Percentiles rank a stretch among this genome's conserved stretches.
Conservation (phyloP, 371 early-diverging fungal genomes). For the Circinella minor region DNA sequence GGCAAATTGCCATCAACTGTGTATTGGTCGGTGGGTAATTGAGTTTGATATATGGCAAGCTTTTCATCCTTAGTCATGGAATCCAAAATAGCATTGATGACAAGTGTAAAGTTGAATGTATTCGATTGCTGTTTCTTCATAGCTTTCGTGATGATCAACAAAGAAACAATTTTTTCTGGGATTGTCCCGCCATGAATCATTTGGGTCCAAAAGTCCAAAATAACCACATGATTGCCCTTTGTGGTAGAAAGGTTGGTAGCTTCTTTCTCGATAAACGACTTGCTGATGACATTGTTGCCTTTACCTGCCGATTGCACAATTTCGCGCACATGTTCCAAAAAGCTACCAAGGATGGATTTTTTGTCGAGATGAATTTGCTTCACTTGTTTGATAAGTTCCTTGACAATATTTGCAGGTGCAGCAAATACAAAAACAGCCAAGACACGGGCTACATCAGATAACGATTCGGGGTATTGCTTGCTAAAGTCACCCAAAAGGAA, state of each 20-base stretch:
- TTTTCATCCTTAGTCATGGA: constrained; percentile 8
- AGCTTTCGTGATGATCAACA: constrained; percentile 32
- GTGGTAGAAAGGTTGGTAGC: constrained; percentile 32
- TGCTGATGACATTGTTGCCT: constrained; percentile 16
- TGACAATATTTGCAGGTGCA: constrained; percentile 27
- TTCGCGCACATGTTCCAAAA: background rate
- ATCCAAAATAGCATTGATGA: background rate
- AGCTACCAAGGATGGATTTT: background rate
- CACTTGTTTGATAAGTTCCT: background rate
- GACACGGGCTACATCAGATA: constrained; percentile 31
- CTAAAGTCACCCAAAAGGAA: constrained; percentile 39
- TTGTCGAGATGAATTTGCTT: background rate
- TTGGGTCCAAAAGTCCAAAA: constrained; percentile 33
- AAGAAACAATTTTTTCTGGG: constrained; percentile 30
- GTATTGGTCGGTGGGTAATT: background rate
- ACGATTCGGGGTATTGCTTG: constrained; percentile 27
- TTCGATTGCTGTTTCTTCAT: background rate
- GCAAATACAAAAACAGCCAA: constrained; percentile 37
- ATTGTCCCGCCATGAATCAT: constrained; percentile 25
- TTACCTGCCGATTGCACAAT: background rate
- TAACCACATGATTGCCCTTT: background rate
- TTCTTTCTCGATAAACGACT: constrained; percentile 36
- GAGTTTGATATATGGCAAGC: background rate
- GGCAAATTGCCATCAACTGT: background rate
- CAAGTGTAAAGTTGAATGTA: background rate